Base-by-base conservation (phyloP, 169 alveolate species). In the Babesia divergens region DNA sequence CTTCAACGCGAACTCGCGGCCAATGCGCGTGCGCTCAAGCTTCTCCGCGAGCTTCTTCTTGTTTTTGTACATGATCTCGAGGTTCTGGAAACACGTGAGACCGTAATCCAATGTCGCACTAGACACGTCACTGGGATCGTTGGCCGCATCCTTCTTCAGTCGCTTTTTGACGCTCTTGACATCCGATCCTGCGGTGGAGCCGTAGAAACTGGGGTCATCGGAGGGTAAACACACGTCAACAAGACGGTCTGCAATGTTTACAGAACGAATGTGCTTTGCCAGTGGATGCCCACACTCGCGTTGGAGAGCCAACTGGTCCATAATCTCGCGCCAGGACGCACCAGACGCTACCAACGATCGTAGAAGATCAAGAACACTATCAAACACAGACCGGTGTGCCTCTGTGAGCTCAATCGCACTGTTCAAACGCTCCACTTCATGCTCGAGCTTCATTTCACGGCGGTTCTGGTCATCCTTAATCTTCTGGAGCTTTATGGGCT, bases 251-350 rank as follows among this genome's bases (percentile, higher is more conserved):
- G 86, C 82, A 3, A 77, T 77, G 66, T 95, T 84, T 35, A 95
- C 83, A 6, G 92, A 86, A 26, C 86, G 84, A 24, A 95, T 94
- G 42, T 85, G 62, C 49, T 71, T 60, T 28, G 97, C 98, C 35
- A 95, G 71, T 11, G 95, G 94, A 67, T 95, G 96, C 37, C 92
- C 91, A 14, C 83, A 79, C 58, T 91, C 86, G 64, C 92, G 91
- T 76, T 93, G 96, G 20, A 91, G 92, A 40, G 92, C 89, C 11
- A 95, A 83, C 89, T 94, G 95, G 64, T 93, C 94, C 82, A 75
- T 62, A 18, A 94, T 94, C 55, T 94, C 95, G 29, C 84, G 90
- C 98, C 98, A 95, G 28, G 94, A 84, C 42, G 96, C 93, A 31
- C 97, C 97, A 2, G 94, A 72, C 18, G 93, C 86, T 13, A 90